phyloP scores from a whole-genome alignment of 306 rosid species.

The Prunus padus region DNA sequence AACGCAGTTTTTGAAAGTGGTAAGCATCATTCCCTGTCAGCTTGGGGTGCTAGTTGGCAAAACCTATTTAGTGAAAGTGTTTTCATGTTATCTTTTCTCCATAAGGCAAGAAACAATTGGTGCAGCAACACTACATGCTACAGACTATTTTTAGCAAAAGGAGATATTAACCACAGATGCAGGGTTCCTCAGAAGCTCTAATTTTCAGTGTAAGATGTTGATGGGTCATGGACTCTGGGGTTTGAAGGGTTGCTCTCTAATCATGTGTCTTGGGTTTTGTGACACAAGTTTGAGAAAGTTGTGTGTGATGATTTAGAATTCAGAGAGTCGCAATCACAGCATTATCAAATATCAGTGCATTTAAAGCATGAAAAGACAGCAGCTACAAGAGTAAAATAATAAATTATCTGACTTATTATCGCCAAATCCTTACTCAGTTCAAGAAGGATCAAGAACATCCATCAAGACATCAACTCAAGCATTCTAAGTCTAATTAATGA shows the following conservation, averaged over 20 bases:
- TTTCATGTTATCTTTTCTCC: conserved; percentile 32
- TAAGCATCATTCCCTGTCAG: conserved; percentile 46
- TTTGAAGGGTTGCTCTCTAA: conserved; percentile 43
- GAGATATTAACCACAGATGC: conserved; percentile 40
- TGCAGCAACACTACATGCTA: conserved; percentile 32
- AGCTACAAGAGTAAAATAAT: conserved; percentile 11
- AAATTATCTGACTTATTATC: conserved; percentile 10
- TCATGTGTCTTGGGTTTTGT: conserved; percentile 40
- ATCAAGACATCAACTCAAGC: not conserved
- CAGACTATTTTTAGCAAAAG: conserved; percentile 30
- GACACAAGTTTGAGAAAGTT: conserved; percentile 20
- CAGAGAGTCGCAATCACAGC: conserved; percentile 27
- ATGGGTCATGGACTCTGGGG: conserved; percentile 39
- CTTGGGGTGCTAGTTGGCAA: conserved; percentile 50
- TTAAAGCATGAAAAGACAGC: not conserved
- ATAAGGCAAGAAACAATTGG: conserved; percentile 26
- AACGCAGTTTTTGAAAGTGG: conserved; percentile 32
- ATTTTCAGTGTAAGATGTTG: conserved; percentile 59
- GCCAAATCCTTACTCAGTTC: not conserved
- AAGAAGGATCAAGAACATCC: not conserved
- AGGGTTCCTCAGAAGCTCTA: conserved; percentile 42
- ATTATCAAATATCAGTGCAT: conserved; percentile 18
- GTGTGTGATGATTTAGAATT: conserved; percentile 7
- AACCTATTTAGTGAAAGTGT: not conserved
- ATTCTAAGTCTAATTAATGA: not conserved